These are phyloP conservation scores for Rhododendron ovatum DNA, from an alignment of 148 eudicot species.

Conservation along the genomic window DNA sequence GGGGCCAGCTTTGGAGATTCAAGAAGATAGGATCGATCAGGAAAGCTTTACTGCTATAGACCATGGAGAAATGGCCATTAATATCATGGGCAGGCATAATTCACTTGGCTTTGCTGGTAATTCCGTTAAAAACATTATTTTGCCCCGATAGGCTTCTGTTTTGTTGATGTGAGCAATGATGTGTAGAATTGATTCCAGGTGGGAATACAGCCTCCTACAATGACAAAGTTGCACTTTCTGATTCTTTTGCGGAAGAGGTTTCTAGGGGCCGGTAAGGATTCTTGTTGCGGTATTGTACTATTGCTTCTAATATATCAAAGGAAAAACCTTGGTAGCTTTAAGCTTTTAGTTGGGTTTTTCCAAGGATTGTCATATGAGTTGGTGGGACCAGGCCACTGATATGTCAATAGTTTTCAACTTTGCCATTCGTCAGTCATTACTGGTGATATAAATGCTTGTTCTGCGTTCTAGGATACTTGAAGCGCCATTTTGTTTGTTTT, in stretches of 20 bases:
- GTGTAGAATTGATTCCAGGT: conserved; percentile 35
- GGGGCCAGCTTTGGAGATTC: conserved; percentile 37
- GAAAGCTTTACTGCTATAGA: conserved; percentile 36
- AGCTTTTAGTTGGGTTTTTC: not conserved
- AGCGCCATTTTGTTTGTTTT: not conserved
- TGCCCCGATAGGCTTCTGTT: not conserved
- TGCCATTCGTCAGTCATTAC: not conserved
- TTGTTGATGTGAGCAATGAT: conserved; percentile 7
- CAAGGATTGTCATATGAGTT: not conserved
- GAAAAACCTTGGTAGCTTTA: not conserved
- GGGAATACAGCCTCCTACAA: conserved; percentile 39
- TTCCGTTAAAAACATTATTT: conserved; percentile 2
- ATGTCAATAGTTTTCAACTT: not conserved
- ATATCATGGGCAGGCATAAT: conserved; percentile 44
- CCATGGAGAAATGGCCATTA: conserved; percentile 32
- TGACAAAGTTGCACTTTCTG: conserved; percentile 38
- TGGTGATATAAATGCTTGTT: not conserved
- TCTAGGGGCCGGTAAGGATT: conserved; percentile 37
- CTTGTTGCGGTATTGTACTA: not conserved
- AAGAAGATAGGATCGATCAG: conserved; percentile 37
- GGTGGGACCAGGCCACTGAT: not conserved
- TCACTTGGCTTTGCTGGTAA: conserved; percentile 56
- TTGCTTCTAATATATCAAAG: not conserved
- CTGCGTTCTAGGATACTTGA: not conserved
- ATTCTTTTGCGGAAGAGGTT: conserved; percentile 38